phyloP scores from a whole-genome alignment of 2,329 filamentous ascomycete genomes.

The Sclerotinia glacialis region DNA sequence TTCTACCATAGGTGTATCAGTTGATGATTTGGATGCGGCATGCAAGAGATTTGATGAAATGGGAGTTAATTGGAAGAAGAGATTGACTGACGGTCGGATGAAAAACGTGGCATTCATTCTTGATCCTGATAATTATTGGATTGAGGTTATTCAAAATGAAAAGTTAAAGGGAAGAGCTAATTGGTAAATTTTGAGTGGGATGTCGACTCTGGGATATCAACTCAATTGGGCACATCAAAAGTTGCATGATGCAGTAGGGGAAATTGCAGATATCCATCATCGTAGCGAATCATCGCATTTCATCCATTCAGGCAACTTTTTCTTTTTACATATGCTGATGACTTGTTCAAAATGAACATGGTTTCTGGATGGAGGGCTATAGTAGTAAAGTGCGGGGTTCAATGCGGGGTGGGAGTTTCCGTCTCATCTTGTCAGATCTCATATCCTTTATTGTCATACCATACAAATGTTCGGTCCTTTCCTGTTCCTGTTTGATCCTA shows the following conservation, averaged over 20 bases:
- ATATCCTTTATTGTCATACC: not conserved
- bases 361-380: not conserved
- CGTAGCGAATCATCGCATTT: not conserved
- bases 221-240: not conserved
- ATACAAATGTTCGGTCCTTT: not conserved
- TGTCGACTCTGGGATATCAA: not conserved
- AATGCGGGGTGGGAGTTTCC: slow-evolving; percentile 9
- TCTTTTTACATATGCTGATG: not conserved
- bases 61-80: slow-evolving; percentile 90
- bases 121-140: slow-evolving; percentile 82
- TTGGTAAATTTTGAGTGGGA: slow-evolving; percentile 26
- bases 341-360: not conserved
- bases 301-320: not conserved
- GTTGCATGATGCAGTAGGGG: not conserved
- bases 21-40: slow-evolving; percentile 85
- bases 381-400: slow-evolving; percentile 18
- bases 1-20: slow-evolving; percentile 60
- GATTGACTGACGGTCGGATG: slow-evolving; percentile 87
- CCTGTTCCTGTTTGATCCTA: not conserved
- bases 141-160: slow-evolving; percentile 78
- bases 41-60: slow-evolving; percentile 81
- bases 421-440: not conserved
- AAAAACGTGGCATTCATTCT: slow-evolving; percentile 90
- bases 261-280: not conserved
- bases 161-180: slow-evolving; percentile 47